Evolutionary conservation across 73 alveolate genomes (phyloP).

Genomic region (Loxodes magnus): DNA sequence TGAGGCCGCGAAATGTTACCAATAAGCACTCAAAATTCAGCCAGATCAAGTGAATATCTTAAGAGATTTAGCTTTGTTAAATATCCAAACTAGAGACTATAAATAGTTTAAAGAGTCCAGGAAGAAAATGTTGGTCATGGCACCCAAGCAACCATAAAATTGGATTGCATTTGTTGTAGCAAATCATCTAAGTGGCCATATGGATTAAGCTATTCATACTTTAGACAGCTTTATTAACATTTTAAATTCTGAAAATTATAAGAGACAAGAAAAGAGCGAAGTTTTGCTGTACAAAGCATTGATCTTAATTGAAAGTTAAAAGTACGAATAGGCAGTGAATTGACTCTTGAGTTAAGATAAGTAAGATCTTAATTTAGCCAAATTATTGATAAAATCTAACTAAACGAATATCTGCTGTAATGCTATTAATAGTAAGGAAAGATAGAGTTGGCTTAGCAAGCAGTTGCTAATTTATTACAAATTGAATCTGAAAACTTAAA

Average conservation of each 20-base stretch:
- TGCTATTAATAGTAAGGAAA: too few species aligned
- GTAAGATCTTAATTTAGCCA: slow-evolving; percentile 3
- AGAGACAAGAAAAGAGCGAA: slow-evolving; percentile 26
- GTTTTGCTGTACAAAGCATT: slow-evolving; percentile 25
- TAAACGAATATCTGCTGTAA: slow-evolving; percentile 6
- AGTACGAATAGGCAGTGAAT: slow-evolving; percentile 16
- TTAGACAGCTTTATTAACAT: slow-evolving; percentile 19
- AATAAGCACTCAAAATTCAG: slow-evolving; percentile 47
- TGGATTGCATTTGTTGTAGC: slow-evolving; percentile 68
- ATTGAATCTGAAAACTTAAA: slow-evolving; percentile 16
- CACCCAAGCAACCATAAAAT: slow-evolving; percentile 35
- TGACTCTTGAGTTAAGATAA: slow-evolving; percentile 15
- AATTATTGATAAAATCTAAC: slow-evolving; percentile 7
- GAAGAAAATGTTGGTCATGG: slow-evolving; percentile 35
- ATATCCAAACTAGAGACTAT: slow-evolving; percentile 58
- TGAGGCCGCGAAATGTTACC: slow-evolving; percentile 66
- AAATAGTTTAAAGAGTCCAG: slow-evolving; percentile 57
- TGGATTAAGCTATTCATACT: slow-evolving; percentile 37
- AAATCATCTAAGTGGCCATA: slow-evolving; percentile 45
- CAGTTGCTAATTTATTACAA: slow-evolving; percentile 18
- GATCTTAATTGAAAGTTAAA: slow-evolving; percentile 18
- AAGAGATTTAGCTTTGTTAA: slow-evolving; percentile 65
- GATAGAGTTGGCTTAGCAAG: slow-evolving; percentile 26
- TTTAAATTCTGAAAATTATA: slow-evolving; percentile 5
- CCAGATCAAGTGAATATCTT: slow-evolving; percentile 52